Percentiles rank a stretch among this genome's conserved stretches.
Conservation (phyloP, 495 filamentous ascomycete genomes). For the Hypoxylon fuscum region DNA sequence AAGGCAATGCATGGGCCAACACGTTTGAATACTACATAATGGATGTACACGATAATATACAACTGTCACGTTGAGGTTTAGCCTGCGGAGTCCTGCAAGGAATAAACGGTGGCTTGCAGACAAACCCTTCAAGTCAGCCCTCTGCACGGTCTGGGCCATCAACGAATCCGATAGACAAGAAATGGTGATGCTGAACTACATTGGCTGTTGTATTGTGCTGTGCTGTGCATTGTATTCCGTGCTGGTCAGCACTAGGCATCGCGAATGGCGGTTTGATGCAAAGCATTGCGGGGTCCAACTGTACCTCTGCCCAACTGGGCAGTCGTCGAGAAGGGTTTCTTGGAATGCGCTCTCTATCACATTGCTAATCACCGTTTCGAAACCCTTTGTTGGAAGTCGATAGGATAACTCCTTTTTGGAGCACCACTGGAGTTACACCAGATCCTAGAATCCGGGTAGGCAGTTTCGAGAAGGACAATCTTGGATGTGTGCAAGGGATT, state of each 20-base stretch:
- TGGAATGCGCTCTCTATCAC: not conserved
- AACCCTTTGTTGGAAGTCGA: not conserved
- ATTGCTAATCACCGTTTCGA: not conserved
- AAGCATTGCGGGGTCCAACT: slow-evolving; percentile 30
- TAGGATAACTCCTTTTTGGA: not conserved
- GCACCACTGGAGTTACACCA: slow-evolving; percentile 1
- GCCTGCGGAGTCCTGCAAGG: slow-evolving; percentile 38
- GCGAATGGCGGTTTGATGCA: slow-evolving; percentile 20
- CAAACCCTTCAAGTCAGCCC: slow-evolving; percentile 13
- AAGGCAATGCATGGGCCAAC: too few relatives aligned
- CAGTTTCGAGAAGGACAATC: slow-evolving; percentile 23
- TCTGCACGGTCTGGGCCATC: slow-evolving; percentile 17
- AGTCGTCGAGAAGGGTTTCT: slow-evolving; percentile 5
- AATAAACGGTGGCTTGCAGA: slow-evolving; percentile 24
- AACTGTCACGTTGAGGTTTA: slow-evolving; percentile 16
- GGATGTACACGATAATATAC: not conserved
- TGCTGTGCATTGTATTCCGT: slow-evolving; percentile 33
- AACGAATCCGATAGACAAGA: slow-evolving; percentile 9
- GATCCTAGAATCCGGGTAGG: slow-evolving; percentile 17
- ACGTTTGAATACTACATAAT: not conserved
- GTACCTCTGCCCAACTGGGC: not conserved
- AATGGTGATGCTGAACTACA: slow-evolving; percentile 17
- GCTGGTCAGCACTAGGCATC: slow-evolving; percentile 34
- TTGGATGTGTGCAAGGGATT: slow-evolving; percentile 25
- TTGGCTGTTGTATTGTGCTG: slow-evolving; percentile 14